Conservation (phyloP, 106 monocot species). For the Gastrodia elata region DNA sequence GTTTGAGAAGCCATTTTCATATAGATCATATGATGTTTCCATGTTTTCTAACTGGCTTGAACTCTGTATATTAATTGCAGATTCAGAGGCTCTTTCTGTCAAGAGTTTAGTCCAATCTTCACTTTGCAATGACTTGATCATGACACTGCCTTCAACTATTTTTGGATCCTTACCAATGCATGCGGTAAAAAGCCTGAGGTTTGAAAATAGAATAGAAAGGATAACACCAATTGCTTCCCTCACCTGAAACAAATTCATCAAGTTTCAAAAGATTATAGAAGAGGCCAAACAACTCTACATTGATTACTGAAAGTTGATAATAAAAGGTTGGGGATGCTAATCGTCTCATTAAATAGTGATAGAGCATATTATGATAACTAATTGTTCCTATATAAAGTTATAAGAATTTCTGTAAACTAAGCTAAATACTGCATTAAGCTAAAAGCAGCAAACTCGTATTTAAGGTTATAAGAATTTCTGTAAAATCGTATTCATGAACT, state of each 20-base stretch:
- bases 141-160: constrained; percentile 14
- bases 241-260: constrained; percentile 42
- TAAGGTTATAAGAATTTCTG: too few relatives aligned
- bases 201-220: constrained; percentile 69
- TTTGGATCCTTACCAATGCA: background rate
- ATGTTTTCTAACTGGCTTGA: constrained; percentile 40
- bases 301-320: background rate
- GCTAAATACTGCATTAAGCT: too few relatives aligned
- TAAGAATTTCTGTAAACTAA: too few relatives aligned
- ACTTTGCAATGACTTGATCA: constrained; percentile 20
- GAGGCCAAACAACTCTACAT: background rate
- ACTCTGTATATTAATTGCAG: constrained; percentile 65
- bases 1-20: constrained; percentile 33
- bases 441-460: too few relatives aligned
- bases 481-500: too few relatives aligned
- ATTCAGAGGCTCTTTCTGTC: constrained; percentile 37
- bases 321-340: background rate
- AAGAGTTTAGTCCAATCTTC: constrained; percentile 54
- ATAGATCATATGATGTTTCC: constrained; percentile 19
- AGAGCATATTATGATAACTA: too few relatives aligned
- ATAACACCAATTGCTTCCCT: constrained; percentile 79
- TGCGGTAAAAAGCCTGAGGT: constrained; percentile 45
- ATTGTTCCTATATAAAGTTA: too few relatives aligned
- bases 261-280: constrained; percentile 3
- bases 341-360: background rate